phyloP scores from a whole-genome alignment of 371 early-diverging fungal genomes.

The Amoeboaphelidium occidentale region DNA sequence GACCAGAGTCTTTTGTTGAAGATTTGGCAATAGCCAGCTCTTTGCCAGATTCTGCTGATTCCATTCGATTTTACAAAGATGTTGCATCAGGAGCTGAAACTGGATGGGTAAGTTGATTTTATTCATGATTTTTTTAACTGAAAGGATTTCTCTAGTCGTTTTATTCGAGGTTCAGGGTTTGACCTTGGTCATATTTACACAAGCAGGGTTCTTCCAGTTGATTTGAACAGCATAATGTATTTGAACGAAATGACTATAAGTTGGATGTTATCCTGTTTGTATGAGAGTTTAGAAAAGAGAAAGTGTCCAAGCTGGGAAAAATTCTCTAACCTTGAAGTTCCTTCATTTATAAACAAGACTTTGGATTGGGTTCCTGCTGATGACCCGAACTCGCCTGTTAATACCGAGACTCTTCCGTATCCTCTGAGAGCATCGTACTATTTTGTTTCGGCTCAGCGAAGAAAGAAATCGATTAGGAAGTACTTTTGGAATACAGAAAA shows the following conservation, averaged over 20 bases:
- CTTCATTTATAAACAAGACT: no score
- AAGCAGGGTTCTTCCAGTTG: slow-evolving; percentile 43
- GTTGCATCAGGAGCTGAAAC: slow-evolving; percentile 62
- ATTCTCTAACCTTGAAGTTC: no score
- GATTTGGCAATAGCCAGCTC: slow-evolving; percentile 30
- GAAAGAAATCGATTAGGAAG: slow-evolving; percentile 18
- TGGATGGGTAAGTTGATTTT: no score
- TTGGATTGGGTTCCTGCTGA: no score
- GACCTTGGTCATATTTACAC: slow-evolving; percentile 28
- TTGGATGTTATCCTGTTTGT: no score
- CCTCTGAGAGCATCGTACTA: slow-evolving; percentile 11
- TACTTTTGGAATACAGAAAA: slow-evolving; percentile 23
- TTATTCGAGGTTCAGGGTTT: no score
- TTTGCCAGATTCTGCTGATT: neutral
- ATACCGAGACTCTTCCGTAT: slow-evolving; percentile 2
- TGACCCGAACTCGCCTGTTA: no score
- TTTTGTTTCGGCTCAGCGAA: slow-evolving; percentile 10
- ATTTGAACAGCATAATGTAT: slow-evolving; percentile 61
- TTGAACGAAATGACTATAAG: no score
- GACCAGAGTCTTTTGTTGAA: slow-evolving; percentile 51
- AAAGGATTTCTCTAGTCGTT: no score
- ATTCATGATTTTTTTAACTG: no score
- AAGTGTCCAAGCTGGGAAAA: no score
- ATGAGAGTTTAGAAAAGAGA: no score
- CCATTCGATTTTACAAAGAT: slow-evolving; percentile 28